phyloP scores from a whole-genome alignment of 768 basidiomycete genomes.

The Mycena latifolia region DNA sequence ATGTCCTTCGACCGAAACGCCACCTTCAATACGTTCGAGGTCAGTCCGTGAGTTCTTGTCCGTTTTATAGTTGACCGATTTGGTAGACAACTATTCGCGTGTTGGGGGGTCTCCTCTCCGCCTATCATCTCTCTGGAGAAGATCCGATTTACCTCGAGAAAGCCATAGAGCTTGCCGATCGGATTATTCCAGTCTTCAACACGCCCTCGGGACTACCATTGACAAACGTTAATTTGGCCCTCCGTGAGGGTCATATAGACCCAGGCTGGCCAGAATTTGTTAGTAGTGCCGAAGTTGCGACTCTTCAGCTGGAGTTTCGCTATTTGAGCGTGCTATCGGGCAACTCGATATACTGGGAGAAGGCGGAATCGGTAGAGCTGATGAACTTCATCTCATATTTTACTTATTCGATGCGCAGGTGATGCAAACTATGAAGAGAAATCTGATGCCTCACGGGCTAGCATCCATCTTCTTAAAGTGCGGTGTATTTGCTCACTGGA shows the following conservation, averaged over 20 bases:
- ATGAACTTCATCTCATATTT: not conserved
- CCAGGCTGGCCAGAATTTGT: slow-evolving; percentile 70
- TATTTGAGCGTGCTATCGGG: slow-evolving; percentile 87
- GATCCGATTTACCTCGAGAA: slow-evolving; percentile 80
- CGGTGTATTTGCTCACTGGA: slow-evolving; percentile 36
- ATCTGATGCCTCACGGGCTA: slow-evolving; percentile 76
- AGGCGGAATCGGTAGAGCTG: slow-evolving; percentile 72
- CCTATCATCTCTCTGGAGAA: slow-evolving; percentile 80
- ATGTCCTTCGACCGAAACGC: slow-evolving; percentile 85
- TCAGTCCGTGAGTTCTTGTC: slow-evolving; percentile 46
- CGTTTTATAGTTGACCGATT: slow-evolving; percentile 9
- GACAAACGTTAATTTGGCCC: slow-evolving; percentile 82
- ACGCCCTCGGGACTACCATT: slow-evolving; percentile 86
- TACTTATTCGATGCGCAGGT: slow-evolving; percentile 45
- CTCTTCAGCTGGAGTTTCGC: slow-evolving; percentile 90
- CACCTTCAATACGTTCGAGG: slow-evolving; percentile 92
- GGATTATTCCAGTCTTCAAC: slow-evolving; percentile 87
- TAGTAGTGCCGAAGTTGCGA: slow-evolving; percentile 89
- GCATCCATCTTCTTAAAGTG: slow-evolving; percentile 90
- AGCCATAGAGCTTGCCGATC: slow-evolving; percentile 86
- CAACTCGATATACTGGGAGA: slow-evolving; percentile 84
- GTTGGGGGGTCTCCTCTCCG: slow-evolving; percentile 90
- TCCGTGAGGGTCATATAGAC: slow-evolving; percentile 70
- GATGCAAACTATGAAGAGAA: slow-evolving; percentile 77
- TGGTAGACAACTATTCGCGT: slow-evolving; percentile 90